These are phyloP conservation scores for Trichosporon ovoides DNA, from an alignment of 1,284 basidiomycete genomes.

Conservation along the genomic window DNA sequence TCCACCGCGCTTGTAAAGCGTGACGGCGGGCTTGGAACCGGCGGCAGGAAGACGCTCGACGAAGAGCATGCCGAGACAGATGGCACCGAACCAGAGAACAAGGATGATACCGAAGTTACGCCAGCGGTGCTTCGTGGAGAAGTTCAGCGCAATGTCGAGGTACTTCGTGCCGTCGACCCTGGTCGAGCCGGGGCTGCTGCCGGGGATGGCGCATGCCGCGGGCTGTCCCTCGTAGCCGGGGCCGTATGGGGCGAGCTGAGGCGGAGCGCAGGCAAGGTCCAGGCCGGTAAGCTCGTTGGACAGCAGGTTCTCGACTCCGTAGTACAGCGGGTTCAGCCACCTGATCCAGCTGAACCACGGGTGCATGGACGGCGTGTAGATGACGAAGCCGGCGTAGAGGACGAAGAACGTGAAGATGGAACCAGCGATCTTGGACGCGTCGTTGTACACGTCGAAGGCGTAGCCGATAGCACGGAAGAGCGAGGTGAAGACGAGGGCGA, in stretches of 20 bases:
- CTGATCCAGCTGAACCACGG: conserved; percentile 29
- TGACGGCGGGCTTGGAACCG: conserved; percentile 34
- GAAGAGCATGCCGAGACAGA: conserved; percentile 17
- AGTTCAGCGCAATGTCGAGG: conserved; percentile 42
- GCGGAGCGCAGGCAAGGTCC: conserved; percentile 42
- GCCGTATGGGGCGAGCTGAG: conserved; percentile 48
- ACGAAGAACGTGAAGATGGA: conserved; percentile 36
- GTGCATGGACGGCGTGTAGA: conserved; percentile 40
- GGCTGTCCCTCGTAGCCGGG: conserved; percentile 32
- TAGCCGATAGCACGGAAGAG: conserved; percentile 44
- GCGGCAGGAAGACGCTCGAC: conserved; percentile 31
- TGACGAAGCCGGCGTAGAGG: conserved; percentile 38
- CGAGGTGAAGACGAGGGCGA: conserved; percentile 30
- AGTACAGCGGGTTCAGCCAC: conserved; percentile 37
- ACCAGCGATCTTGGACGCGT: conserved; percentile 43
- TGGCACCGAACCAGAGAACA: conserved; percentile 37
- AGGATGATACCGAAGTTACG: conserved; percentile 52
- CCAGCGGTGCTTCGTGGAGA: conserved; percentile 47
- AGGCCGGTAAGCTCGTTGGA: conserved; percentile 50
- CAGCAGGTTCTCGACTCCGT: conserved; percentile 35
- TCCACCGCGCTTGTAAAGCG: conserved; percentile 36
- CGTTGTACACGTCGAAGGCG: conserved; percentile 39
- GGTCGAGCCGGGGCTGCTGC: conserved; percentile 25
- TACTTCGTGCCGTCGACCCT: conserved; percentile 35
- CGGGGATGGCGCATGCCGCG: conserved; percentile 45